Percentiles rank a stretch among this genome's conserved stretches.
phyloP scores from a whole-genome alignment of 495 filamentous ascomycete genomes.

The Aspergillus ostianus region DNA sequence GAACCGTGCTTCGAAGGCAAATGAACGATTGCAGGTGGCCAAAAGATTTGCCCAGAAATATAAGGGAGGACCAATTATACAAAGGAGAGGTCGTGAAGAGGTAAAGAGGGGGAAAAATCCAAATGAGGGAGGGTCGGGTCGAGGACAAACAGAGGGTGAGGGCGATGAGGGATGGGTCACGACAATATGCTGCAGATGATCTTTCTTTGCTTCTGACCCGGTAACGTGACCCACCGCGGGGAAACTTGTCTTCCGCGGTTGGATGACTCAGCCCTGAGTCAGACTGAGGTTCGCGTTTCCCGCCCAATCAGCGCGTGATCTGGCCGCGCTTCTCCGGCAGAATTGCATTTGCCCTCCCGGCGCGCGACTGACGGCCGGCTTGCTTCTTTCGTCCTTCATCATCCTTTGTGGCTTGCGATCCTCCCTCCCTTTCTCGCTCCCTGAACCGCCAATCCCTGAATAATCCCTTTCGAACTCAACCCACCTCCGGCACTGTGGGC shows the following conservation, averaged over 20 bases:
- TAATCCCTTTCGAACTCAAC: conserved; percentile 1
- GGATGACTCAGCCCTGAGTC: conserved; percentile 33
- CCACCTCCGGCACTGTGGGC: background rate
- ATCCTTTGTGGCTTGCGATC: conserved; percentile 10
- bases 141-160: conserved; percentile 2
- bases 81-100: background rate
- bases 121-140: background rate
- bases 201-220: conserved; percentile 34
- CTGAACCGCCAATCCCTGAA: background rate
- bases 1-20: conserved; percentile 18
- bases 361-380: conserved; percentile 23
- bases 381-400: conserved; percentile 20
- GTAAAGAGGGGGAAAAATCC: background rate
- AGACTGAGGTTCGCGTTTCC: conserved; percentile 18
- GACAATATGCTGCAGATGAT: conserved; percentile 20
- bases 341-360: conserved; percentile 39
- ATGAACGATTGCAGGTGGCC: conserved; percentile 4
- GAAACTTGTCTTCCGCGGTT: conserved; percentile 31
- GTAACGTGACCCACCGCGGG: conserved; percentile 45
- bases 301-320: conserved; percentile 40
- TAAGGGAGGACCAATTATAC: conserved; percentile 1
- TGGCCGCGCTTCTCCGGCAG: conserved; percentile 30
- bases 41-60: conserved; percentile 1
- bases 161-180: conserved; percentile 7
- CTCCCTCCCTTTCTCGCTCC: conserved; percentile 4